These are phyloP conservation scores for Vicia faba DNA, from an alignment of 306 rosid species.

Conservation along the genomic window DNA sequence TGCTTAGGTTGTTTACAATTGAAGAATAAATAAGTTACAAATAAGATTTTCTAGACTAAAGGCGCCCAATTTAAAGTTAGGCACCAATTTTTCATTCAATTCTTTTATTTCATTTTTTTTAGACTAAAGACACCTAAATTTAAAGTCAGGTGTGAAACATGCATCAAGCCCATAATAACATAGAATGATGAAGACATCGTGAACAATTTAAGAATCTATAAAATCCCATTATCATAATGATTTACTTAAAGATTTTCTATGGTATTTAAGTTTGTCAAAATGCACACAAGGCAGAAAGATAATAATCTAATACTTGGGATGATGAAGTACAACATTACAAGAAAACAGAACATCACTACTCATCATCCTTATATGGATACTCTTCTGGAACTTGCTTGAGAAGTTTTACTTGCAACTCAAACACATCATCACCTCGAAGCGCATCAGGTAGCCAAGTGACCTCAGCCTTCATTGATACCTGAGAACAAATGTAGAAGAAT, in stretches of 20 bases:
- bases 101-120: too few relatives aligned
- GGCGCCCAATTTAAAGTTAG: too few relatives aligned
- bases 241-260: slow-evolving; percentile 23
- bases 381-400: slow-evolving; percentile 96
- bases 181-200: slow-evolving; percentile 1
- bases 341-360: slow-evolving; percentile 44
- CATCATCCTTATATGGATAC: slow-evolving; percentile 97
- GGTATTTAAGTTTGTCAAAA: slow-evolving; percentile 28
- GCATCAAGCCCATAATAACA: too few relatives aligned
- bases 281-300: slow-evolving; percentile 35
- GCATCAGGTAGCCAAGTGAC: slow-evolving; percentile 85
- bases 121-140: too few relatives aligned
- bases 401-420: slow-evolving; percentile 91
- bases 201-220: slow-evolving; percentile 4
- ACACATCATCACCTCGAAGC: slow-evolving; percentile 92
- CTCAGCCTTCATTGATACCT: slow-evolving; percentile 99
- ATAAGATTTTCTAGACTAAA: too few relatives aligned
- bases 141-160: too few relatives aligned
- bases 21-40: too few relatives aligned
- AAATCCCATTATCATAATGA: slow-evolving; percentile 18
- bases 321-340: slow-evolving; percentile 26
- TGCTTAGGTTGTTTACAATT: too few relatives aligned
- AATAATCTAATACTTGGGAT: slow-evolving; percentile 30
- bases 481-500: slow-evolving; percentile 20
- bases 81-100: too few relatives aligned